phyloP scores from a whole-genome alignment of 2,329 filamentous ascomycete species.

The Exophiala dermatitidis region DNA sequence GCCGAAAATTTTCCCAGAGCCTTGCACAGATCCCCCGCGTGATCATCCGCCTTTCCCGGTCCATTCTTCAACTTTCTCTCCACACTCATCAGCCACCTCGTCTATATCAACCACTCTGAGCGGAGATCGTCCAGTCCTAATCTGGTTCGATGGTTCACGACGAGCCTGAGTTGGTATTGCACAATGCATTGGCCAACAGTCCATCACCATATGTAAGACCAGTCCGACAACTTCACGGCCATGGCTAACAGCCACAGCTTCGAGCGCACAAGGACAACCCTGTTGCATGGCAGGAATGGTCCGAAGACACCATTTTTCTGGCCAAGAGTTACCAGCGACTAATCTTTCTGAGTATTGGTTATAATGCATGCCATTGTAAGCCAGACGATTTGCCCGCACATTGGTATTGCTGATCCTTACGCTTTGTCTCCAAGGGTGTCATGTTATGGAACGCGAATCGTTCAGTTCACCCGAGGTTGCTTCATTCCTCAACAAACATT shows the following conservation, averaged over 20 bases:
- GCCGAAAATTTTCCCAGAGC: slow-evolving; percentile 14
- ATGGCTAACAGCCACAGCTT: slow-evolving; percentile 41
- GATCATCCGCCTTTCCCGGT: too few species aligned
- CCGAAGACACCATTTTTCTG: slow-evolving; percentile 64
- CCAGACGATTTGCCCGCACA: background rate
- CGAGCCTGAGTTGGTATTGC: slow-evolving; percentile 13
- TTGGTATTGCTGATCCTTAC: slow-evolving; percentile 1
- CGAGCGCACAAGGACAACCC: slow-evolving; percentile 70
- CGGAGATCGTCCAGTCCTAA: slow-evolving; percentile 1
- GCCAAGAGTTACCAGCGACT: slow-evolving; percentile 78
- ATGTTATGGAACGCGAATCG: slow-evolving; percentile 87
- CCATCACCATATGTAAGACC: slow-evolving; percentile 59
- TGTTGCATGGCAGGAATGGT: slow-evolving; percentile 88
- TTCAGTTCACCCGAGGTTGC: slow-evolving; percentile 80
- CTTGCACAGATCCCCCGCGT: slow-evolving; percentile 12
- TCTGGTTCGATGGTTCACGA: slow-evolving; percentile 14
- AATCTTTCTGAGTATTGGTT: slow-evolving; percentile 90
- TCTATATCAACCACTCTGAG: too few species aligned
- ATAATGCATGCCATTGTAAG: slow-evolving; percentile 90
- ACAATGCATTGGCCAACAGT: slow-evolving; percentile 33
- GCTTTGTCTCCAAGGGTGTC: slow-evolving; percentile 54
- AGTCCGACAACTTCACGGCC: background rate
- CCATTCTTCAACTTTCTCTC: background rate
- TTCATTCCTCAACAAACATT: slow-evolving; percentile 71
- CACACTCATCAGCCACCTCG: background rate